phyloP scores from a whole-genome alignment of 148 eudicot genomes.

The Cornus controversa region DNA sequence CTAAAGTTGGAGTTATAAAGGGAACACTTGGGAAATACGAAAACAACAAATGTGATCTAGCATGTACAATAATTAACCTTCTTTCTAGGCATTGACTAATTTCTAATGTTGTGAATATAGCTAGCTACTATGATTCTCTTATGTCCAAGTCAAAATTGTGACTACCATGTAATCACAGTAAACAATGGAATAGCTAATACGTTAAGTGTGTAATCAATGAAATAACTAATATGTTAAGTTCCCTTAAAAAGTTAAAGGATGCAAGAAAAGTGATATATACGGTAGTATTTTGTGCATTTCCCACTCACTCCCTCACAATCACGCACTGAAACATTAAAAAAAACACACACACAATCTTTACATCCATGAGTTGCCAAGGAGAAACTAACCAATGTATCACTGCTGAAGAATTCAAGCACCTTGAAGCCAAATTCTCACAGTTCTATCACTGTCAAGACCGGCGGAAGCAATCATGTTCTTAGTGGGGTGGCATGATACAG shows the following conservation, averaged over 20 bases:
- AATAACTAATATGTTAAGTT: background rate
- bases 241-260: background rate
- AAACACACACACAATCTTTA: background rate
- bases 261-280: background rate
- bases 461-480: slow-evolving; percentile 85
- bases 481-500: slow-evolving; percentile 82
- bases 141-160: background rate
- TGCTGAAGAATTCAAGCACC: slow-evolving; percentile 24
- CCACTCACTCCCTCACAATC: too few species aligned
- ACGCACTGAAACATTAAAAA: too few species aligned
- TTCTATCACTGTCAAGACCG: slow-evolving; percentile 69
- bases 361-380: background rate
- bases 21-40: background rate
- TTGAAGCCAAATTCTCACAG: slow-evolving; percentile 79
- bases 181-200: background rate
- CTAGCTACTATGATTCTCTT: background rate
- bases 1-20: background rate
- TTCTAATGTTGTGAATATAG: background rate
- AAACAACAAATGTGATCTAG: background rate
- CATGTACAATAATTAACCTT: background rate
- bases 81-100: background rate
- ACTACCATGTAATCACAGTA: background rate
- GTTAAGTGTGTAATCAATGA: background rate
- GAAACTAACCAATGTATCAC: background rate
- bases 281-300: background rate